Evolutionary conservation across 176 grass and related monocot species (phyloP).

Genomic region (Oropetium thomaeum): DNA sequence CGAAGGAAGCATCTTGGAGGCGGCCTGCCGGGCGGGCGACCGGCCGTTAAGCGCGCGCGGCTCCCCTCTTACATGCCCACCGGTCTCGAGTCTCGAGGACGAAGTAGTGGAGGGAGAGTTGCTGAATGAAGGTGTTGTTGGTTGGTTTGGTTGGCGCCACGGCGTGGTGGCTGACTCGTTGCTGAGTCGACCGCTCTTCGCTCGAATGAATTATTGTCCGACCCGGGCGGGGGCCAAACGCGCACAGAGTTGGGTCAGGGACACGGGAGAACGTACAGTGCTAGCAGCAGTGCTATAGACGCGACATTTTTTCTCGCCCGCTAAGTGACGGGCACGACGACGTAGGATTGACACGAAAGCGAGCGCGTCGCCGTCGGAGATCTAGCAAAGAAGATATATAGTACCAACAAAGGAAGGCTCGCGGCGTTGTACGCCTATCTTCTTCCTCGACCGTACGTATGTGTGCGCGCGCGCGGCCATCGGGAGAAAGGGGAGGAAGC

Average conservation of each 20-base stretch:
- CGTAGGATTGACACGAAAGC: constrained; percentile 34
- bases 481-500: not conserved
- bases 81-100: not conserved
- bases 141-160: not conserved
- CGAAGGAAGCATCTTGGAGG: not conserved
- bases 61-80: not conserved
- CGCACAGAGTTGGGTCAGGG: not conserved
- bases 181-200: constrained; percentile 36
- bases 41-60: not conserved
- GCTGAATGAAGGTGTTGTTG: not conserved
- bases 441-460: no score
- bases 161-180: constrained; percentile 15
- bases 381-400: constrained; percentile 13
- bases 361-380: constrained; percentile 32
- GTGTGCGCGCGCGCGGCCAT: no score
- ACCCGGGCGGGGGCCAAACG: not conserved
- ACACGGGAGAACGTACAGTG: not conserved
- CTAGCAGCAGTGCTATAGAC: not conserved
- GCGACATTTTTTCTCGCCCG: not conserved
- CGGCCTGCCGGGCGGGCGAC: not conserved
- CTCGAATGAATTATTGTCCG: constrained; percentile 1
- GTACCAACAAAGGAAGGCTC: no score
- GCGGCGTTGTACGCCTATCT: no score
- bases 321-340: constrained; percentile 20
- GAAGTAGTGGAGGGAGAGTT: not conserved